phyloP scores from a whole-genome alignment of 2,329 filamentous ascomycete species.

The Tolypocladium ophioglossoides region DNA sequence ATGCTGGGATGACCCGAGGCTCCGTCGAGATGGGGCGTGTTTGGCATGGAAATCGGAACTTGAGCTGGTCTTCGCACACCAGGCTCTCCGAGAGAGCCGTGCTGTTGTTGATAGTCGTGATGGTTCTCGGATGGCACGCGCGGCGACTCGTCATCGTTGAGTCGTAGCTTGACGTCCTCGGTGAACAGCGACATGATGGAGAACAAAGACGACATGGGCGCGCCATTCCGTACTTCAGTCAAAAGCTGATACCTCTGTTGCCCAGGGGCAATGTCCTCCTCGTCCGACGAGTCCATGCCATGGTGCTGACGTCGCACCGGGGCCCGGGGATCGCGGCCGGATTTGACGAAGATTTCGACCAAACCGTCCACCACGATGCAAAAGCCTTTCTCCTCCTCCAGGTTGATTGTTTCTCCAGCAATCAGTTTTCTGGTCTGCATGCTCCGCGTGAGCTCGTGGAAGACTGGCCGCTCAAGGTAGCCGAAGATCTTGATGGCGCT shows the following conservation, averaged over 20 bases:
- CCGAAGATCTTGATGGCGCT: constrained; percentile 99
- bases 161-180: constrained; percentile 76
- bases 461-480: constrained; percentile 90
- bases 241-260: constrained; percentile 88
- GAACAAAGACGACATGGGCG: constrained; percentile 96
- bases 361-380: constrained; percentile 94
- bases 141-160: constrained; percentile 47
- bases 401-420: constrained; percentile 84
- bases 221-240: constrained; percentile 95
- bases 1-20: constrained; percentile 6
- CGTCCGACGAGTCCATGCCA: constrained; percentile 37
- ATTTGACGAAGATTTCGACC: constrained; percentile 98
- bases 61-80: constrained; percentile 3
- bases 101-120: constrained; percentile 16
- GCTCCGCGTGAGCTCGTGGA: constrained; percentile 91
- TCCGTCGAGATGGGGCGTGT: constrained; percentile 26
- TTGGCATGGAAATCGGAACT: constrained; percentile 21
- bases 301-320: constrained; percentile 11
- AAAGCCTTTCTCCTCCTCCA: constrained; percentile 97
- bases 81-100: constrained; percentile 13
- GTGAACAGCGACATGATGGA: constrained; percentile 96
- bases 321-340: constrained; percentile 45
- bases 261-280: constrained; percentile 56
- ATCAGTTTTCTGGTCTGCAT: constrained; percentile 98
- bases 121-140: constrained; percentile 11